Evolutionary conservation across 495 filamentous ascomycete species (phyloP), one percentile per base, ranked within the genome.

Genomic region (Wilcoxina mikolae): DNA sequence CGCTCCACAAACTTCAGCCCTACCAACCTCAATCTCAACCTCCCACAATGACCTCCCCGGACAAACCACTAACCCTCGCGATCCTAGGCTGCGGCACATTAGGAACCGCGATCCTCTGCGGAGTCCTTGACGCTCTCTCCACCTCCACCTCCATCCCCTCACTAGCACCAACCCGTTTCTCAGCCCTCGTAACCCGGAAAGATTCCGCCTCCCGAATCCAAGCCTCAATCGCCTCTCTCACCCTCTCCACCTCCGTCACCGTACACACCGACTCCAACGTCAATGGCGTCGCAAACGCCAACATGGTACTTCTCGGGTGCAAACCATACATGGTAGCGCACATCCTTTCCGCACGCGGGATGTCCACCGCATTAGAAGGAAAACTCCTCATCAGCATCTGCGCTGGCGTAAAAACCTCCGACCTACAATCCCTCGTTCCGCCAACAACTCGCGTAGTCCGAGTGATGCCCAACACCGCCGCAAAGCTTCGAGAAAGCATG

Each of bases 371-470:
- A 1, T 70, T 94, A 0, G 59, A 70, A 9, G 83, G 83, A 1
- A 95, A 95, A 59, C 71, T 95, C 3, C 70, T 95, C 3, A 84
- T 95, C 59, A 83, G 78, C 62, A 86, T 95, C 53, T 76, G 86
- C 39, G 89, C 86, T 1, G 89, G 89, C n/a, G 80, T 90, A 62
- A 70, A 57, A 66, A 73, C 56, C 61, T 65, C 39, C 56, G 68
- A 54, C 42, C 62, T 58, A 65, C 68, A 43, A 64, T 63, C 12
- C 17, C 15, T 68, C 60, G 39, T 87, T 76, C 68, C 57, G 12
- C 25, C 42, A 17, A 60, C 61, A 18, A 61, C 59, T 4, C 71
- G 69, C 22, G 69, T 89, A 35, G 79, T 91, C 7, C 70, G 87
- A 18, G 84, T 78, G 2, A 84, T 91, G 76, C 84, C 86, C 28